phyloP scores from a whole-genome alignment of 306 rosid species.

The Cucurbita ficifolia region DNA sequence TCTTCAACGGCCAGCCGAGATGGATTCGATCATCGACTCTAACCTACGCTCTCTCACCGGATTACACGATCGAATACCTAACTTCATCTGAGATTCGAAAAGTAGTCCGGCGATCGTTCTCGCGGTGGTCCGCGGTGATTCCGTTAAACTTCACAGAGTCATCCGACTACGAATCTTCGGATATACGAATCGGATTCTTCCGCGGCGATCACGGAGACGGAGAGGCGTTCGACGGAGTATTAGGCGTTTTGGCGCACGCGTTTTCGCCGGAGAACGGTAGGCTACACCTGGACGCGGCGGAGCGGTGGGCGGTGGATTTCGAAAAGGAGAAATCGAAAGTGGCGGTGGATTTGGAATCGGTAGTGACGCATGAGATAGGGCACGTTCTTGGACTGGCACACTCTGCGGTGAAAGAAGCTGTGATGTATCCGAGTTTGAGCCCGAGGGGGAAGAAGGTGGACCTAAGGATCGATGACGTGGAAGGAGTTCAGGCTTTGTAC shows the following conservation, averaged over 20 bases:
- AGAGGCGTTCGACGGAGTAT: constrained; percentile 72
- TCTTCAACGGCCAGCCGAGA: constrained; percentile 64
- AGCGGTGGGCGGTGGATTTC: constrained; percentile 75
- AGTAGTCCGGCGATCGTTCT: constrained; percentile 42
- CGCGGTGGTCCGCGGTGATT: constrained; percentile 74
- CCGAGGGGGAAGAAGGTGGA: constrained; percentile 66
- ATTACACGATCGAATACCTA: constrained; percentile 29
- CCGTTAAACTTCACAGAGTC: constrained; percentile 60
- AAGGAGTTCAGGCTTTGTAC: constrained; percentile 69
- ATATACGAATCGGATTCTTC: constrained; percentile 67
- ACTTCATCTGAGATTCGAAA: constrained; percentile 26
- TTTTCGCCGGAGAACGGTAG: constrained; percentile 84
- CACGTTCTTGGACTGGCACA: constrained; percentile 85
- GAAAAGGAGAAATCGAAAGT: constrained; percentile 37
- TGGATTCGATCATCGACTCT: constrained; percentile 43
- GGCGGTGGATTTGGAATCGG: constrained; percentile 91
- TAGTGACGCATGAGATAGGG: constrained; percentile 93
- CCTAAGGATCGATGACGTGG: constrained; percentile 70
- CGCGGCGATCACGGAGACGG: constrained; percentile 88
- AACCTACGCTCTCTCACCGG: constrained; percentile 51
- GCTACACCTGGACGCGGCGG: constrained; percentile 75
- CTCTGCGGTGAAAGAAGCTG: constrained; percentile 54
- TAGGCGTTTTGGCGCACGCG: constrained; percentile 81
- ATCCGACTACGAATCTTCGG: constrained; percentile 28
- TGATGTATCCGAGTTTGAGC: constrained; percentile 78